Evolutionary conservation across 202 grass and related monocot species (phyloP), one percentile per base, ranked within the genome.

Genomic region (Bolboschoenoplectus hybrid): DNA sequence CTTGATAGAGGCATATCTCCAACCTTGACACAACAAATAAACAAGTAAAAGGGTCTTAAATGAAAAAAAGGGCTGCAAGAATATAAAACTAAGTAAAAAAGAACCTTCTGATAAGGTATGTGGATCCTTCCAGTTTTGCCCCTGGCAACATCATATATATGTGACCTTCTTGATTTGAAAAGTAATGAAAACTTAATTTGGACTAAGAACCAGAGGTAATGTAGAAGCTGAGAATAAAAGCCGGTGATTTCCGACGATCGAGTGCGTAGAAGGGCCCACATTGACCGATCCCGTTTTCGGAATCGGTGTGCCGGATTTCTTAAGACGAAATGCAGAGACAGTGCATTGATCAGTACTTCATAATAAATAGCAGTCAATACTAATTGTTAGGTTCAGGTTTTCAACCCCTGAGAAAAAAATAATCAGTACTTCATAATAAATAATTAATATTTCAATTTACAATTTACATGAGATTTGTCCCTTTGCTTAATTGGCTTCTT

Each of bases 101-200:
- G 17, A n/a, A 74, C 95, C 92, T 93, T 80, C 64, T 95, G 92
- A 26, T 26, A 26, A 10, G 95, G 93, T 80, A 95, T 97, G 84
- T 93, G 93, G 40, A 97, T 89, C 53, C 63, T 95, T 74, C 93
- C 95, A 71, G 85, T 10, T 88, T 8, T 95, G 70, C 93, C 91
- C 26, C 89, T 67, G 34, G 92, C 8, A 65, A 84, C 58, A 91
- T 97, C 87, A 74, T 91, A 87, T 0, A 74, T 91, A 87, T 0
- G 40, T 84, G 35, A 97, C 95, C 92, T 97, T 97, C 81, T 97
- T 95, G 11, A 92, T 34, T 91, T 95, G 91, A 75, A 87, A 89
- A 3, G 77, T 85, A 64, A 85, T 51, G 8, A 72, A 51, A 39
- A 26, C 26, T 26, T 26, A 26, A 26, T 26, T 26, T 26, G 26